phyloP scores from a whole-genome alignment of 805 yeast species.

The Clavispora asparagi region DNA sequence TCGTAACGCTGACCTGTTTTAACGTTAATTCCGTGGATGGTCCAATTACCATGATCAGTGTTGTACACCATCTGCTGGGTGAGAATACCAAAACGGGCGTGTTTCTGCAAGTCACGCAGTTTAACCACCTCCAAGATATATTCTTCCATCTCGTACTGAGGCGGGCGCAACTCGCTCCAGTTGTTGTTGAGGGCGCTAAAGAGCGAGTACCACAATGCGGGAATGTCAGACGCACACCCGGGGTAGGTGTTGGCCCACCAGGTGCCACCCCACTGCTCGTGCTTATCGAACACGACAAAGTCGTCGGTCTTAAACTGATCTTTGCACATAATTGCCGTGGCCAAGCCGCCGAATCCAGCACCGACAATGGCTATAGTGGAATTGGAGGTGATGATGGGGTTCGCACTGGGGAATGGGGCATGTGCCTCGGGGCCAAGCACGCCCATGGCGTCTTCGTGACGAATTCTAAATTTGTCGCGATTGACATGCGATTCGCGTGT shows the following conservation, averaged over 20 bases:
- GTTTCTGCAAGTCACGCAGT: slow-evolving; percentile 19
- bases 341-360: slow-evolving; percentile 37
- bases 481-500: slow-evolving; percentile 26
- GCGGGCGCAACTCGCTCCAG: slow-evolving; percentile 37
- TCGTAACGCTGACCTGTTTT: slow-evolving; percentile 25
- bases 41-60: slow-evolving; percentile 26
- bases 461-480: slow-evolving; percentile 28
- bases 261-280: slow-evolving; percentile 37
- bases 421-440: slow-evolving; percentile 21
- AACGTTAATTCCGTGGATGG: slow-evolving; percentile 20
- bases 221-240: slow-evolving; percentile 42
- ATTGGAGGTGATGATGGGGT: slow-evolving; percentile 15
- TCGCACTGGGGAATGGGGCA: slow-evolving; percentile 12
- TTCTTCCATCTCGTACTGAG: slow-evolving; percentile 39
- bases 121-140: slow-evolving; percentile 30
- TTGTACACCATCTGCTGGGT: slow-evolving; percentile 18
- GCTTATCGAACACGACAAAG: slow-evolving; percentile 34
- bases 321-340: slow-evolving; percentile 24
- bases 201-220: slow-evolving; percentile 37
- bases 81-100: slow-evolving; percentile 20
- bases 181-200: slow-evolving; percentile 28
- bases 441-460: slow-evolving; percentile 20
- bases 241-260: slow-evolving; percentile 44
- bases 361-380: slow-evolving; percentile 36
- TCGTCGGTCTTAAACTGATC: slow-evolving; percentile 24